Conservation (phyloP, 208 protist genomes). For the Naegleria fowleri region DNA sequence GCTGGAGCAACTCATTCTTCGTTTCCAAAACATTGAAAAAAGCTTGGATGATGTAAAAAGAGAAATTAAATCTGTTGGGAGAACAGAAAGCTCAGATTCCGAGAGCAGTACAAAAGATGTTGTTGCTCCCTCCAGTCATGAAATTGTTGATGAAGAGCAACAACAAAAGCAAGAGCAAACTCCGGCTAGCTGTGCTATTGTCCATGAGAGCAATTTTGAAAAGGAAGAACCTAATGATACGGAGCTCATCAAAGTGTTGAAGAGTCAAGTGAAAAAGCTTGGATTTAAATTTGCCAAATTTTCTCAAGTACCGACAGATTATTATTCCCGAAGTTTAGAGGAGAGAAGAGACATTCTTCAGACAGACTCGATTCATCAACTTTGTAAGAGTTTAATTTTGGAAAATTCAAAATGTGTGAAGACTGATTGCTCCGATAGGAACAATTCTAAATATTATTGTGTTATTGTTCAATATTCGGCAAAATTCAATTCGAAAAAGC, state of each 20-base stretch:
- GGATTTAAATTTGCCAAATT: slow-evolving; percentile 46
- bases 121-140: too few species aligned
- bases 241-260: neutral
- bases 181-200: neutral
- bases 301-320: slow-evolving; percentile 70
- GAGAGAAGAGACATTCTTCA: slow-evolving; percentile 66
- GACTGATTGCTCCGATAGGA: slow-evolving; percentile 53
- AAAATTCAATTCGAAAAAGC: neutral
- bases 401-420: slow-evolving; percentile 78
- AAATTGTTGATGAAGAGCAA: too few species aligned
- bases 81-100: too few species aligned
- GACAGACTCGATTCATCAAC: slow-evolving; percentile 62
- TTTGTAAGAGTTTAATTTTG: slow-evolving; percentile 83
- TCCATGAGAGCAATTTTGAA: neutral
- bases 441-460: slow-evolving; percentile 27
- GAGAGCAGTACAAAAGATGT: too few species aligned
- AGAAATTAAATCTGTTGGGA: too few species aligned
- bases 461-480: slow-evolving; percentile 14
- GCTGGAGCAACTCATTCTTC: too few species aligned
- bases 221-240: neutral
- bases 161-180: too few species aligned
- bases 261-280: neutral
- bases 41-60: too few species aligned
- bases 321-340: slow-evolving; percentile 69
- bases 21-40: too few species aligned